Evolutionary conservation across 208 protist genomes (phyloP).

Genomic region (Perkinsela sp.): DNA sequence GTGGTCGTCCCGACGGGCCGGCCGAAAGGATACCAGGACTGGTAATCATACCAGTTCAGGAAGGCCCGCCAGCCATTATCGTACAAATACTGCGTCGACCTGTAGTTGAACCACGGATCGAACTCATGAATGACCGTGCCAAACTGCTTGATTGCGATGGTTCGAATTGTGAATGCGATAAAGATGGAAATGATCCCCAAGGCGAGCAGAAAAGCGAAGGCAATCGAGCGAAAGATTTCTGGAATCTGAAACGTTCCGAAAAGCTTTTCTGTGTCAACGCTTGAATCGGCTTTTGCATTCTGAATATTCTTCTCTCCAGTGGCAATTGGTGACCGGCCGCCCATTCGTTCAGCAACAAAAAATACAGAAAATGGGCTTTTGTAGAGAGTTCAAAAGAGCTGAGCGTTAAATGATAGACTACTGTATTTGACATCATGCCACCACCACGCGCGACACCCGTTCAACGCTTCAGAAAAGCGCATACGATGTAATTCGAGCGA

Average conservation of each 20-base stretch:
- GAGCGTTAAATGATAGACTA: too few relatives aligned
- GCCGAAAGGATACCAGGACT: slow-evolving; percentile 88
- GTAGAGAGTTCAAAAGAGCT: too few relatives aligned
- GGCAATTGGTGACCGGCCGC: too few relatives aligned
- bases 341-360: too few relatives aligned
- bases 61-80: slow-evolving; percentile 78
- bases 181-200: slow-evolving; percentile 1
- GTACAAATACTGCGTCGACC: slow-evolving; percentile 56
- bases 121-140: slow-evolving; percentile 72
- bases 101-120: slow-evolving; percentile 74
- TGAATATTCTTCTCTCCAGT: too few relatives aligned
- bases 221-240: neutral
- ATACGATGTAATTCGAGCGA: neutral
- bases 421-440: too few relatives aligned
- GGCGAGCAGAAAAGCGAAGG: neutral
- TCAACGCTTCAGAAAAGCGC: neutral
- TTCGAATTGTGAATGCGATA: slow-evolving; percentile 18
- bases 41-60: slow-evolving; percentile 93
- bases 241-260: neutral
- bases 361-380: too few relatives aligned
- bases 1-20: slow-evolving; percentile 84
- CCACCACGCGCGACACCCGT: too few relatives aligned
- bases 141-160: slow-evolving; percentile 29
- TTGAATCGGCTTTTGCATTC: neutral
- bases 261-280: too few relatives aligned